Percentiles rank a stretch among this genome's conserved stretches.
phyloP scores from a whole-genome alignment of 495 filamentous ascomycete species.

The Xylaria grammica region DNA sequence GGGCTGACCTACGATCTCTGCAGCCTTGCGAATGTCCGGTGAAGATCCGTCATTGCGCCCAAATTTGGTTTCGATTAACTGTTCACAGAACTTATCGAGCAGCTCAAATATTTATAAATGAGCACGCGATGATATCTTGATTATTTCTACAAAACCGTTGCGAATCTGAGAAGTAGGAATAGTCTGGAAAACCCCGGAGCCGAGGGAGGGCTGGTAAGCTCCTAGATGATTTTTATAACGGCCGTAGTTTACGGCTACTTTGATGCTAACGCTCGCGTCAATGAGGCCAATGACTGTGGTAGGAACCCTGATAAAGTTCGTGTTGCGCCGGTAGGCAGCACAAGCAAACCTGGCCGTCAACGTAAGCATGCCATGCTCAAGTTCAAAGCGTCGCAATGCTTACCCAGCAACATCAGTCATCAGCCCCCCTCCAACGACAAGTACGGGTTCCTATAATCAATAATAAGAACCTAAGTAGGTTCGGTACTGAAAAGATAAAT shows the following conservation, averaged over 20 bases:
- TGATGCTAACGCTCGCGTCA: constrained; percentile 69
- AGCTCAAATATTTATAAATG: constrained; percentile 63
- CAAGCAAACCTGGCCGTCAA: constrained; percentile 60
- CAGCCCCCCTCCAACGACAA: constrained; percentile 69
- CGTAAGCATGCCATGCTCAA: constrained; percentile 28
- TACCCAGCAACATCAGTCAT: constrained; percentile 68
- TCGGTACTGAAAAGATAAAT: constrained; percentile 45
- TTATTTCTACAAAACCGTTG: constrained; percentile 69
- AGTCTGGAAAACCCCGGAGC: constrained; percentile 67
- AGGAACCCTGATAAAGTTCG: constrained; percentile 64
- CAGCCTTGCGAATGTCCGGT: constrained; percentile 54
- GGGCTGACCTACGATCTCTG: constrained; percentile 46
- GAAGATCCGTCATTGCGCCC: constrained; percentile 57
- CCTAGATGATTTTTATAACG: constrained; percentile 70
- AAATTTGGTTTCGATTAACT: constrained; percentile 61
- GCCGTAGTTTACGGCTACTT: constrained; percentile 69
- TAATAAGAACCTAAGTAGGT: constrained; percentile 18
- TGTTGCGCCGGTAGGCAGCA: constrained; percentile 59
- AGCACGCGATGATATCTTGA: constrained; percentile 70
- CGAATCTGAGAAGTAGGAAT: constrained; percentile 64
- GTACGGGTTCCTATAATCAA: constrained; percentile 57
- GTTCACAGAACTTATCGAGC: constrained; percentile 64
- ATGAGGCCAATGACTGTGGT: constrained; percentile 72
- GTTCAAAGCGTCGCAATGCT: constrained; percentile 31
- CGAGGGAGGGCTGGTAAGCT: constrained; percentile 71